phyloP scores from a whole-genome alignment of 1,284 basidiomycete species.

The Austroboletus novae-zelandiae region DNA sequence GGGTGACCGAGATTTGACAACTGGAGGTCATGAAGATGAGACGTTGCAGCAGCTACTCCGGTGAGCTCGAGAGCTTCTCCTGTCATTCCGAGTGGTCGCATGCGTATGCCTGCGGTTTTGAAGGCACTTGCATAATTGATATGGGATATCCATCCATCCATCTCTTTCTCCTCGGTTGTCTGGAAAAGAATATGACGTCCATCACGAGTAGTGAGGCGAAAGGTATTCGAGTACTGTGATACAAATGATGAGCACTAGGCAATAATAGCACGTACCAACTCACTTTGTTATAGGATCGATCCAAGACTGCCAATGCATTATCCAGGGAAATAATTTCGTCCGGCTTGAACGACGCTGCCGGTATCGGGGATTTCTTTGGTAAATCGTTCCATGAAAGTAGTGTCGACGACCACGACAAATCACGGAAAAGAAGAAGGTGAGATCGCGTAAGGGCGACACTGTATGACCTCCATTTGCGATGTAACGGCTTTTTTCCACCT shows the following conservation, averaged over 20 bases:
- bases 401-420: slow-evolving; percentile 65
- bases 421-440: slow-evolving; percentile 91
- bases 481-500: slow-evolving; percentile 72
- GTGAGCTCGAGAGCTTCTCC: slow-evolving; percentile 71
- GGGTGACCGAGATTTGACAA: slow-evolving; percentile 32
- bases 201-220: slow-evolving; percentile 76
- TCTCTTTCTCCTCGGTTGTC: slow-evolving; percentile 67
- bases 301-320: slow-evolving; percentile 77
- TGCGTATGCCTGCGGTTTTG: slow-evolving; percentile 82
- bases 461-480: slow-evolving; percentile 88
- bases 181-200: slow-evolving; percentile 84
- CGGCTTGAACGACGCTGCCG: slow-evolving; percentile 69
- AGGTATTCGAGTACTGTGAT: slow-evolving; percentile 64
- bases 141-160: slow-evolving; percentile 89
- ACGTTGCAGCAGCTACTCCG: slow-evolving; percentile 80
- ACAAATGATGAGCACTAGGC: slow-evolving; percentile 8
- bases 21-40: slow-evolving; percentile 69
- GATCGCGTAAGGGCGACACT: slow-evolving; percentile 87
- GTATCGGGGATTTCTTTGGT: slow-evolving; percentile 45
- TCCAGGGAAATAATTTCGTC: slow-evolving; percentile 86
- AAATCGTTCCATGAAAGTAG: slow-evolving; percentile 53
- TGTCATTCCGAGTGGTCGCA: slow-evolving; percentile 73
- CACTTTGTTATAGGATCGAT: slow-evolving; percentile 76
- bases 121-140: slow-evolving; percentile 97
- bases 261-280: slow-evolving; percentile 6